Conservation (phyloP, 2,329 filamentous ascomycete species). For the Parascedosporium putredinis region DNA sequence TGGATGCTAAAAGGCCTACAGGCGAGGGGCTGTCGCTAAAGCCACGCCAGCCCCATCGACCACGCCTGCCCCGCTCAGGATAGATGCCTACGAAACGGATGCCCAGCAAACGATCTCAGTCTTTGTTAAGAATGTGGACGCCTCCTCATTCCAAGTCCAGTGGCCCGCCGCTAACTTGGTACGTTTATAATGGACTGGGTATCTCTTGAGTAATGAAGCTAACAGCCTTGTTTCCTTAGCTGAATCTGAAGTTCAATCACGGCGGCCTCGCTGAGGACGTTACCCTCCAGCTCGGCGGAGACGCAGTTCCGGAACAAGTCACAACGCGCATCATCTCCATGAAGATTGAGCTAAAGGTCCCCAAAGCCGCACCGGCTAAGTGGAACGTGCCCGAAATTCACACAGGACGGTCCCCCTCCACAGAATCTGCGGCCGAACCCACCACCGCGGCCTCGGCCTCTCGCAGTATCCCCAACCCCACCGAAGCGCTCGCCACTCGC, state of each 20-base stretch:
- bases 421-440: not conserved
- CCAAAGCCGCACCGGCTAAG: constrained; percentile 57
- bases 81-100: constrained; percentile 14
- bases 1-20: not conserved
- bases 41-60: constrained; percentile 11
- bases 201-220: not conserved
- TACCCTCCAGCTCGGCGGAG: constrained; percentile 1
- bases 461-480: too few species aligned
- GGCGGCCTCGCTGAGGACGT: not conserved
- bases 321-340: constrained; percentile 58
- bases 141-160: constrained; percentile 28
- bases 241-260: not conserved
- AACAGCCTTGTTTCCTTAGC: not conserved
- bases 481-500: constrained; percentile 7
- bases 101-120: constrained; percentile 26
- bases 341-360: constrained; percentile 69
- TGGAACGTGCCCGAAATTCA: constrained; percentile 40
- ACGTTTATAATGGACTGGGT: not conserved
- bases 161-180: constrained; percentile 16
- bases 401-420: too few species aligned
- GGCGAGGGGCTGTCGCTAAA: constrained; percentile 1
- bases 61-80: constrained; percentile 10
- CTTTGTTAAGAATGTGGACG: constrained; percentile 31
- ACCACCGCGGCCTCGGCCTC: not conserved
- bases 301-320: constrained; percentile 15